Conservation (phyloP, 1,284 basidiomycete species). For the Ceratobasidium theobromae region DNA sequence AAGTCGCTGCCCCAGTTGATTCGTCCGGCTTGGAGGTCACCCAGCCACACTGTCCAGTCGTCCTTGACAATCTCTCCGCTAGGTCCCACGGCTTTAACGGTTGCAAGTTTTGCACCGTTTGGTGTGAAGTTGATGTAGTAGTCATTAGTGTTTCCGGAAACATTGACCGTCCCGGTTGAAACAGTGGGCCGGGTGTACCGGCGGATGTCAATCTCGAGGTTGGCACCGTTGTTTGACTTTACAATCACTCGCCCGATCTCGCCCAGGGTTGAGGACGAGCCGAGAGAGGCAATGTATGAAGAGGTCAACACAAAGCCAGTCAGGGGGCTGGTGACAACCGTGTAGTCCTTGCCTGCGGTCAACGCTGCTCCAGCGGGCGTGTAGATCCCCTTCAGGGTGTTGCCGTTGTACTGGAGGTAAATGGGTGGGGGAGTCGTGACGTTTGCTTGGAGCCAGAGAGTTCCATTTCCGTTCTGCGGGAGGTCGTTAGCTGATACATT, state of each 20-base stretch:
- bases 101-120: constrained; percentile 33
- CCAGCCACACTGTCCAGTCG: constrained; percentile 30
- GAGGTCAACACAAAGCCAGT: constrained; percentile 28
- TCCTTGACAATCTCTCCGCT: constrained; percentile 31
- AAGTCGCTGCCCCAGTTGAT: constrained; percentile 30
- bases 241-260: constrained; percentile 28
- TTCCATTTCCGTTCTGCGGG: constrained; percentile 30
- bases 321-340: constrained; percentile 17
- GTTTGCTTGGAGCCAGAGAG: constrained; percentile 31
- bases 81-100: constrained; percentile 26
- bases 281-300: constrained; percentile 15
- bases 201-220: constrained; percentile 34
- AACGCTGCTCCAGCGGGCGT: constrained; percentile 21
- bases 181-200: constrained; percentile 23
- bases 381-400: constrained; percentile 26
- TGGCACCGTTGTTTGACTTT: constrained; percentile 23
- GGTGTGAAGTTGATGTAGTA: constrained; percentile 17
- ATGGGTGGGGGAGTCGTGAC: constrained; percentile 8
- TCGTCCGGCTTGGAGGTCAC: constrained; percentile 28
- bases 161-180: background rate
- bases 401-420: constrained; percentile 32
- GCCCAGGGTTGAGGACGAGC: constrained; percentile 18
- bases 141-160: background rate
- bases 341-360: constrained; percentile 21
- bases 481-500: background rate